A percentile compares a stretch with the other conserved stretches of the same genome.
phyloP scores from a whole-genome alignment of 2,329 filamentous ascomycete genomes.

The Acrodontium crateriforme region DNA sequence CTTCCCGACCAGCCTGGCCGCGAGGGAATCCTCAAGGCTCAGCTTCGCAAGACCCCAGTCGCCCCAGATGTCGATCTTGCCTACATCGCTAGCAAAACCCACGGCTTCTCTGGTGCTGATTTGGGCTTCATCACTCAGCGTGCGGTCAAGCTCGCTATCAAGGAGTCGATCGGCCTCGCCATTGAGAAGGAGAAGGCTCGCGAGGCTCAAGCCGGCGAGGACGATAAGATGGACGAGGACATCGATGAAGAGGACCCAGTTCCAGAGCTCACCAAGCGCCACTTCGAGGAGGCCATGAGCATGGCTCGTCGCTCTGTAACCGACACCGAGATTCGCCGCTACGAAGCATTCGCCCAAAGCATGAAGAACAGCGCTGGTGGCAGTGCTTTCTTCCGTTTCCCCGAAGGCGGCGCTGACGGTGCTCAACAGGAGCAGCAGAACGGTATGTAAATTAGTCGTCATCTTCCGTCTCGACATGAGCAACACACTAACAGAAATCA shows the following conservation, averaged over 20 bases:
- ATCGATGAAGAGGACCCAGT: slow-evolving; percentile 71
- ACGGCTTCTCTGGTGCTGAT: slow-evolving; percentile 99
- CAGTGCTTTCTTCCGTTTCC: slow-evolving; percentile 92
- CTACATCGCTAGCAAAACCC: slow-evolving; percentile 91
- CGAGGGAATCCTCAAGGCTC: slow-evolving; percentile 79
- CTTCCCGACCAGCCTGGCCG: slow-evolving; percentile 85
- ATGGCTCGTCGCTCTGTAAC: slow-evolving; percentile 85
- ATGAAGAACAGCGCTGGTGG: slow-evolving; percentile 97
- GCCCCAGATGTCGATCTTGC: slow-evolving; percentile 72
- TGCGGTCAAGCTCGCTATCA: slow-evolving; percentile 98
- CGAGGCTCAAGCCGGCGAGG: slow-evolving; percentile 56
- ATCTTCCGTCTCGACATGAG: slow-evolving; percentile 7
- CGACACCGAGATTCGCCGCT: slow-evolving; percentile 93
- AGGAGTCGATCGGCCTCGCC: slow-evolving; percentile 79
- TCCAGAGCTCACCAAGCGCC: slow-evolving; percentile 84
- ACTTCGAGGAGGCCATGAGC: slow-evolving; percentile 98
- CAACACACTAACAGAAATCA: slow-evolving; percentile 31
- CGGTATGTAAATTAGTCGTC: slow-evolving; percentile 19
- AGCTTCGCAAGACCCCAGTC: slow-evolving; percentile 96
- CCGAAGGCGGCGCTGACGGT: slow-evolving; percentile 36
- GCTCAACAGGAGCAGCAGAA: slow-evolving; percentile 21
- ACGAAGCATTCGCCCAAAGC: slow-evolving; percentile 95
- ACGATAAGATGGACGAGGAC: slow-evolving; percentile 67
- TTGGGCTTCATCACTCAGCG: slow-evolving; percentile 97
- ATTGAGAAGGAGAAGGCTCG: slow-evolving; percentile 84